Evolutionary conservation across 352 stramenopile species (phyloP), one percentile per base, ranked within the genome.

Genomic region (Pythium phragmitis): DNA sequence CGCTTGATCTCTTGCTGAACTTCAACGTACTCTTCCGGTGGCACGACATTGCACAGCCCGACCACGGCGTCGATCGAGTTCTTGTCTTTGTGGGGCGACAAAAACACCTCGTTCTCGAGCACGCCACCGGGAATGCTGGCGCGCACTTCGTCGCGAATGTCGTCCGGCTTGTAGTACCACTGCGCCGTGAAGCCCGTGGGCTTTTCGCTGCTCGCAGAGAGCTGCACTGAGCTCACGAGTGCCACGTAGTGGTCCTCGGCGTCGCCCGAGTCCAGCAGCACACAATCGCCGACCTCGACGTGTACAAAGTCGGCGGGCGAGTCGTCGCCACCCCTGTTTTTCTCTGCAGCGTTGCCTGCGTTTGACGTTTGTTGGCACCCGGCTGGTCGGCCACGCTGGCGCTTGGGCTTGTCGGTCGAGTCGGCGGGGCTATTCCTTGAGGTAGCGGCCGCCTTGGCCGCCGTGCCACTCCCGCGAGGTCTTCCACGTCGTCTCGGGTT

Each of bases 151-250:
- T 86, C 65, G 6, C 73, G 71, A 17, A 94, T 72, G 51, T 94
- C 86, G 8, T 90, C 80, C 0, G 82, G 80, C 57, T 92, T 92
- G 66, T 92, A 94, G 53, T 91, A 94, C 86, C 86, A 94, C 65
- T 92, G 82, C 26, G 81, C 86, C 37, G 85, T 91, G 62, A 94
- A 94, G 17, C 69, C 74, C 30, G 82, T 70, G 23, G 63, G 62
- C 46, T 77, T 79, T 9, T 78, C 60, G 47, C 73, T 67, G 14
- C 77, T 76, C 53, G 82, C 76, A 21, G 82, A 89, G 1, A 75
- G 79, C 68, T 92, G 79, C 5, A 94, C 76, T 7, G 73, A 81
- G 64, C 79, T 88, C 23, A 94, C 86, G 11, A 94, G 78, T 13
- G 86, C 86, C 28, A 94, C 73, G 53, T 75, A 92, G 23, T 81